phyloP scores from a whole-genome alignment of 1,139 yeast genomes.

The Kluyveromyces sp. region DNA sequence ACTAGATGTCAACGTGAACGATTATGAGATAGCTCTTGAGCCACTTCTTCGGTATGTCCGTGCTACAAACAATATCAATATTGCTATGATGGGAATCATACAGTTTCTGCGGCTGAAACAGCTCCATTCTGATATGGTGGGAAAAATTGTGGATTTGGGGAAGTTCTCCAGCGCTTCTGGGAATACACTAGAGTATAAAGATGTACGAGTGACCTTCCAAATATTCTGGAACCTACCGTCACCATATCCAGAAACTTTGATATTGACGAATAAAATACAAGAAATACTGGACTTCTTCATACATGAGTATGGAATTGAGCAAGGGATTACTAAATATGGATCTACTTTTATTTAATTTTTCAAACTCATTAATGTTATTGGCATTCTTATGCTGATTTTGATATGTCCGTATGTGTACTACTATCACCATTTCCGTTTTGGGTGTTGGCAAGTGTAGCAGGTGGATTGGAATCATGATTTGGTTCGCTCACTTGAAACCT shows the following conservation, averaged over 20 bases:
- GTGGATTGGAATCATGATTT: neutral
- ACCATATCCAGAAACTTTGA: slow-evolving; percentile 3
- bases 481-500: neutral
- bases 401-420: too few species aligned
- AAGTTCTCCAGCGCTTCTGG: neutral
- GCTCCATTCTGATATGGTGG: neutral
- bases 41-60: neutral
- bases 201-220: neutral
- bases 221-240: slow-evolving; percentile 3
- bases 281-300: slow-evolving; percentile 2
- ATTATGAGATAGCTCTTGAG: neutral
- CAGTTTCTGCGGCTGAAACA: slow-evolving; percentile 1
- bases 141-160: neutral
- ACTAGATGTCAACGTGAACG: neutral
- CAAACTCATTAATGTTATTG: neutral
- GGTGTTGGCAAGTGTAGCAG: neutral
- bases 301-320: slow-evolving; percentile 2
- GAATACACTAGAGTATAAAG: neutral
- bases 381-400: too few species aligned
- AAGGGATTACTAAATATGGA: slow-evolving; percentile 3
- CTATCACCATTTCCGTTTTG: neutral
- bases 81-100: slow-evolving; percentile 1
- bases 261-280: slow-evolving; percentile 2
- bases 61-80: neutral
- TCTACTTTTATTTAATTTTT: slow-evolving; percentile 1